Base-by-base conservation (phyloP, 2,329 filamentous ascomycete species). In the Pleurostoma richardsiae region DNA sequence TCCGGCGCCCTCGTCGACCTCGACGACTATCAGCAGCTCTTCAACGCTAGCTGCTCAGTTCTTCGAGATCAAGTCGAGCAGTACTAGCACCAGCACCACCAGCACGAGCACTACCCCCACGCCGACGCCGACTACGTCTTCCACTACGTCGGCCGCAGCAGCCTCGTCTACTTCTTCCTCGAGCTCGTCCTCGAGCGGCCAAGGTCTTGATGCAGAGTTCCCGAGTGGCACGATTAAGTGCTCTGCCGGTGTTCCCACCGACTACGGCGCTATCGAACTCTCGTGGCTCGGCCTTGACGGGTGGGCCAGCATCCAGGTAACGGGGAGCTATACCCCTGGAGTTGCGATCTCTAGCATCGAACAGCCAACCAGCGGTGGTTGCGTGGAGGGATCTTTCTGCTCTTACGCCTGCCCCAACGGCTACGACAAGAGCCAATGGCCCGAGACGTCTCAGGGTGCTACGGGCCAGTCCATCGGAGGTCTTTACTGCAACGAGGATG, bases 341-440 rank as follows among this genome's bases (percentile, higher is more conserved):
- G 72, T 73, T 41, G 60, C 77, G 43, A 85, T 95, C 60, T 73
- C 70, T 63, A 77, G 79, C 50, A 89, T 91, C 51, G 73, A 79
- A 44, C 83, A 83, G 39, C 82, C 77, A 29, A 67, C 83, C 41
- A 71, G 71, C 19, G 86, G 85, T 11, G 67, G 67, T 50, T 92
- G 89, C 70, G 64, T 59, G 6, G 58, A 73, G 7, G 84, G 82
- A 42, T 70, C 74, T 49, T 90, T 91, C 76, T 96, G 92, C 77
- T 95, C 91, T 2, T 97, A 97, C 61, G 84, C 89, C 47, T 99
- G 94, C 74, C 87, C 89, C n/a, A 70, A 83, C 29, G 92, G 92
- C 41, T 95, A 94, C 69, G 83, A 94, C 67, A 96, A 96, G 80
- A 79, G 86, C 3, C 92, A 97, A 64, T 97, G 90, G 86, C 90